Percentiles rank a stretch among this genome's conserved stretches.
Evolutionary conservation across 345 rosid genomes (phyloP).

Genomic region (Boechera stricta): DNA sequence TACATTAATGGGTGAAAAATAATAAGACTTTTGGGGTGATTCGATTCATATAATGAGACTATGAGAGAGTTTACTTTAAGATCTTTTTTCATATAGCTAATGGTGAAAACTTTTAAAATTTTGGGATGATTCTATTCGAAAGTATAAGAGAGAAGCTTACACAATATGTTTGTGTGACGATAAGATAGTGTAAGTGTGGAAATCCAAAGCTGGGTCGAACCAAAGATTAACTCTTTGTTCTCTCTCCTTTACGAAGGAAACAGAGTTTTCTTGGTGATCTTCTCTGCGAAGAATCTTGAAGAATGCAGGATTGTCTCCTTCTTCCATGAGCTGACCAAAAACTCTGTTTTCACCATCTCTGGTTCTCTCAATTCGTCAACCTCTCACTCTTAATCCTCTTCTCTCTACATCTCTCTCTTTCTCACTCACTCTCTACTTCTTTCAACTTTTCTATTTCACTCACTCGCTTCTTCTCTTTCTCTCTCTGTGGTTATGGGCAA

Average conservation of each 20-base stretch:
- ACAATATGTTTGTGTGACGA: conserved; percentile 82
- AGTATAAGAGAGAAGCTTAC: conserved; percentile 53
- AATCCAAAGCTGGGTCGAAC: conserved; percentile 86
- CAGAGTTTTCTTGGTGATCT: background rate
- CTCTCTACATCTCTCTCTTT: background rate
- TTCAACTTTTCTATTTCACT: background rate
- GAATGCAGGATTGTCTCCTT: conserved; percentile 1
- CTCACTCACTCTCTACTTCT: background rate
- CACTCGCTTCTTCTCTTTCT: conserved; percentile 1
- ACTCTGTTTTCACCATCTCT: conserved; percentile 19
- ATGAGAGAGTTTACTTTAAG: no score
- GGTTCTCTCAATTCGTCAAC: conserved; percentile 2
- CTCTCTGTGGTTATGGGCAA: conserved; percentile 1
- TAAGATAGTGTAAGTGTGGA: conserved; percentile 66
- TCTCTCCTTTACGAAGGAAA: conserved; percentile 67
- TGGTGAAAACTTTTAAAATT: background rate
- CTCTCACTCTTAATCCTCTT: background rate
- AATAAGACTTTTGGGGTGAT: background rate
- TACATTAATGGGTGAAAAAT: background rate
- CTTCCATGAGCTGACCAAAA: conserved; percentile 16
- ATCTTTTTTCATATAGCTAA: no score
- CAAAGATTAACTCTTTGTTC: conserved; percentile 93
- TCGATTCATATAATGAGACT: no score
- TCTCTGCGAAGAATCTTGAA: conserved; percentile 27
- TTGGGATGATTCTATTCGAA: background rate